These are phyloP conservation scores for Fusarium sulawesiense DNA, from an alignment of 2,329 filamentous ascomycete species.

Conservation along the genomic window DNA sequence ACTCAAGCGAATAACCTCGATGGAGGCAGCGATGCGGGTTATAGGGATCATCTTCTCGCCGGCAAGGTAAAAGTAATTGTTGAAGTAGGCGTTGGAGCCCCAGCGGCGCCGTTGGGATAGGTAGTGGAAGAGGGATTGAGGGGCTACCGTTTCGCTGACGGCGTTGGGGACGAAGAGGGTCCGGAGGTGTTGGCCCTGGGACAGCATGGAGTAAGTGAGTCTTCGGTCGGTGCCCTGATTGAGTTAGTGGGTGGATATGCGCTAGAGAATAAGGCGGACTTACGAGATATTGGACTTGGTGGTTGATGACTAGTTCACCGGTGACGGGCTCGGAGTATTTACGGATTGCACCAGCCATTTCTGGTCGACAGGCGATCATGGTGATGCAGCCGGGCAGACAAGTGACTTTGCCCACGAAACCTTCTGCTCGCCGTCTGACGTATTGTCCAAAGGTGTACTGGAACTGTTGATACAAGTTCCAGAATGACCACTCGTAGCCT, in stretches of 20 bases:
- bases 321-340: conserved; percentile 40
- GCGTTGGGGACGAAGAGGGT: conserved; percentile 50
- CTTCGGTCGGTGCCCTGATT: conserved; percentile 36
- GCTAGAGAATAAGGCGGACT: background rate
- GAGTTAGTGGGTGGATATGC: background rate
- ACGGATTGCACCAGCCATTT: conserved; percentile 39
- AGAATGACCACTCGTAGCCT: conserved; percentile 39
- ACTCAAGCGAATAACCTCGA: conserved; percentile 49
- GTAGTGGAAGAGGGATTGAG: conserved; percentile 50
- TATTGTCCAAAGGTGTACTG: conserved; percentile 42
- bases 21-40: conserved; percentile 47
- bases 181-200: conserved; percentile 33
- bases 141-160: conserved; percentile 50
- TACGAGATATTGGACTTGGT: conserved; percentile 42
- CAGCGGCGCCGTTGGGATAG: conserved; percentile 50
- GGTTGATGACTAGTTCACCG: conserved; percentile 31
- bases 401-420: conserved; percentile 33
- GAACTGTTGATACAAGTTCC: conserved; percentile 42
- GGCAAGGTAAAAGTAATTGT: conserved; percentile 51
- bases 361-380: conserved; percentile 38
- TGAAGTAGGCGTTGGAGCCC: conserved; percentile 53
- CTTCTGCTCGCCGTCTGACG: conserved; percentile 36
- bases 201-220: conserved; percentile 41
- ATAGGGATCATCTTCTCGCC: conserved; percentile 55
- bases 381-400: conserved; percentile 41